Percentiles rank a stretch among this genome's conserved stretches.
Conservation (phyloP, 2,329 filamentous ascomycete species). For the Alternaria conjuncta region DNA sequence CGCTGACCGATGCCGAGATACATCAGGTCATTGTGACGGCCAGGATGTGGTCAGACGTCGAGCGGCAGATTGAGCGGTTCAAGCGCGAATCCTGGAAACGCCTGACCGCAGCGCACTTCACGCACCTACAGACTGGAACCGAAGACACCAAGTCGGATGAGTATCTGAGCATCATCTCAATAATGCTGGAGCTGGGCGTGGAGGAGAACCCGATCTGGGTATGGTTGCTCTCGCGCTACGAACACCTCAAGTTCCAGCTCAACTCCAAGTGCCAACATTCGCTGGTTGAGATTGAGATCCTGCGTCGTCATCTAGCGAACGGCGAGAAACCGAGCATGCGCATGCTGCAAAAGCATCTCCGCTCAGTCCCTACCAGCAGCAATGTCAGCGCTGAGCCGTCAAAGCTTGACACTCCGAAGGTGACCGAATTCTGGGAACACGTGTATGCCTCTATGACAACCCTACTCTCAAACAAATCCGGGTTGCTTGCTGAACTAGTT, state of each 20-base stretch:
- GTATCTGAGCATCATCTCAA: constrained; percentile 87
- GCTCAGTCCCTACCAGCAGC: constrained; percentile 72
- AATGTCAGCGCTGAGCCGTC: constrained; percentile 59
- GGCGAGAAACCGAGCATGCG: constrained; percentile 73
- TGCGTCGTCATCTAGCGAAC: constrained; percentile 79
- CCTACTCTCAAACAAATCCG: constrained; percentile 75
- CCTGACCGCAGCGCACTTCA: constrained; percentile 70
- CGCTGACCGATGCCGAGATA: constrained; percentile 77
- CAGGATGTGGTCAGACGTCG: constrained; percentile 94
- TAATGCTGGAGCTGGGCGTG: constrained; percentile 91
- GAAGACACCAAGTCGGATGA: constrained; percentile 70
- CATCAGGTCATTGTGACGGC: constrained; percentile 88
- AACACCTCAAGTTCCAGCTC: constrained; percentile 87
- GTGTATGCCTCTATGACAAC: constrained; percentile 75
- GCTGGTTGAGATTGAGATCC: constrained; percentile 88
- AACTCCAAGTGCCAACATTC: constrained; percentile 80
- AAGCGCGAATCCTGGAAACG: constrained; percentile 90
- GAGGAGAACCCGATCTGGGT: constrained; percentile 97
- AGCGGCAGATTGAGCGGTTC: constrained; percentile 83
- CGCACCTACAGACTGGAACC: constrained; percentile 54
- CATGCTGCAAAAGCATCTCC: constrained; percentile 75
- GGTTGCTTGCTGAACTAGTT: constrained; percentile 84
- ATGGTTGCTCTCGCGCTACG: constrained; percentile 89
- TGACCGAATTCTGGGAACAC: constrained; percentile 93
- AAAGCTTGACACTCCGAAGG: constrained; percentile 77